Percentiles rank a stretch among this genome's conserved stretches.
phyloP scores from a whole-genome alignment of 345 rosid genomes.

The Gossypium thurberi region DNA sequence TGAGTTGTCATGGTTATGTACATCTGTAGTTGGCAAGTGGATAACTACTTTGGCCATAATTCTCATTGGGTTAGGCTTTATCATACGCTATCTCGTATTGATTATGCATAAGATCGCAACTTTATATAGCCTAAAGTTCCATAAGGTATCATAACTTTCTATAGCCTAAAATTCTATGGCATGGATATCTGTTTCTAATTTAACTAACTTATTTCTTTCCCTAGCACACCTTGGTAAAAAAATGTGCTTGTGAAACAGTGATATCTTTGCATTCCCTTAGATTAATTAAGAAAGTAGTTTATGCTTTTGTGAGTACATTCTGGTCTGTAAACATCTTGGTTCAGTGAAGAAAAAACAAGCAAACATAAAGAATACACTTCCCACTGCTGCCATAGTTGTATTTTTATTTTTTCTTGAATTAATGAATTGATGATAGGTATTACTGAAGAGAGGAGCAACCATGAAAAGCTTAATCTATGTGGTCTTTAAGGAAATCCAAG shows the following conservation, averaged over 20 bases:
- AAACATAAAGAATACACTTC: neutral
- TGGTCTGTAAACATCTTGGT: neutral
- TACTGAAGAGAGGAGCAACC: neutral
- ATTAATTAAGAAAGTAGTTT: neutral
- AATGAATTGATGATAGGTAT: neutral
- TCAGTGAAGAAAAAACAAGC: neutral
- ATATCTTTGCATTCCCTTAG: neutral
- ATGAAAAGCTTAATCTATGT: neutral
- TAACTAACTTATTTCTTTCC: neutral
- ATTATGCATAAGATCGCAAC: neutral
- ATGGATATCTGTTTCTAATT: neutral
- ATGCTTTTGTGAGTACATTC: neutral
- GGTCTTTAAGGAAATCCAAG: neutral
- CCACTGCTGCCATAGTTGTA: neutral
- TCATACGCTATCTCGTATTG: neutral
- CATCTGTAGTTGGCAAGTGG: neutral
- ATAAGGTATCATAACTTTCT: neutral
- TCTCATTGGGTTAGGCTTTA: neutral
- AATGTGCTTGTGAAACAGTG: neutral
- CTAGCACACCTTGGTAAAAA: neutral
- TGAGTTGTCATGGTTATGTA: neutral
- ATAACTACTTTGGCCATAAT: neutral
- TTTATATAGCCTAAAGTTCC: neutral
- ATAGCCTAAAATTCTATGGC: conserved; percentile 4
- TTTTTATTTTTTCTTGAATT: neutral